A percentile compares a stretch with the other conserved stretches of the same genome.
These are phyloP conservation scores for Breynia disticha DNA, from an alignment of 441 rosid genomes.

Conservation along the genomic window DNA sequence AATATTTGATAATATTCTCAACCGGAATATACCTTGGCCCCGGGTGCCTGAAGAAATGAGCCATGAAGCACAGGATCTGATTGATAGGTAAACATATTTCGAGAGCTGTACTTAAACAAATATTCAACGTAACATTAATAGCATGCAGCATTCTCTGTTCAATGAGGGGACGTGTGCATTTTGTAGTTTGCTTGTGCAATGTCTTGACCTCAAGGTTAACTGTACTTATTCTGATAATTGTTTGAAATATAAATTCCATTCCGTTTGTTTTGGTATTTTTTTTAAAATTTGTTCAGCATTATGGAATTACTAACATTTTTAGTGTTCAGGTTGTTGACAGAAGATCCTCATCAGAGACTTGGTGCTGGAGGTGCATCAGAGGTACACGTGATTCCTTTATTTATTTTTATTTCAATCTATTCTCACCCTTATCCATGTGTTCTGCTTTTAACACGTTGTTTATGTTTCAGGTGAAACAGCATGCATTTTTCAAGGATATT, in stretches of 20 bases:
- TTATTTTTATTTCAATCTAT: slow-evolving; percentile 7
- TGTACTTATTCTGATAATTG: no score
- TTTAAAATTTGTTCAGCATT: neutral
- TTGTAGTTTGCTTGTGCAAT: no score
- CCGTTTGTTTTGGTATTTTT: neutral
- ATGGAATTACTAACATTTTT: slow-evolving; percentile 5
- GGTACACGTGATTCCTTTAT: slow-evolving; percentile 39
- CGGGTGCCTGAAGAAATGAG: slow-evolving; percentile 80
- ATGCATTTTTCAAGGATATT: slow-evolving; percentile 80
- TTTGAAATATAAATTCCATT: neutral
- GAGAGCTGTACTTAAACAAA: neutral
- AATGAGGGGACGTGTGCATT: no score
- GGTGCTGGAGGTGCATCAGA: slow-evolving; percentile 90
- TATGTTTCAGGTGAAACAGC: slow-evolving; percentile 77
- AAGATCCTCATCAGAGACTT: slow-evolving; percentile 97
- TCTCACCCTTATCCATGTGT: slow-evolving; percentile 7
- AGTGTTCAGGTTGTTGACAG: slow-evolving; percentile 71
- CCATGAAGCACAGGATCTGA: slow-evolving; percentile 72
- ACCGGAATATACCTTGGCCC: slow-evolving; percentile 98
- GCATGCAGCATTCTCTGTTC: no score
- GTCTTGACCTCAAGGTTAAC: no score
- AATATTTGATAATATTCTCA: slow-evolving; percentile 97
- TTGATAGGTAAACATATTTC: slow-evolving; percentile 53
- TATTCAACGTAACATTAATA: no score
- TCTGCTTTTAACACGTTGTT: slow-evolving; percentile 4